Evolutionary conservation across 768 basidiomycete genomes (phyloP), one percentile per base, ranked within the genome.

Genomic region (Boletellus sp.): DNA sequence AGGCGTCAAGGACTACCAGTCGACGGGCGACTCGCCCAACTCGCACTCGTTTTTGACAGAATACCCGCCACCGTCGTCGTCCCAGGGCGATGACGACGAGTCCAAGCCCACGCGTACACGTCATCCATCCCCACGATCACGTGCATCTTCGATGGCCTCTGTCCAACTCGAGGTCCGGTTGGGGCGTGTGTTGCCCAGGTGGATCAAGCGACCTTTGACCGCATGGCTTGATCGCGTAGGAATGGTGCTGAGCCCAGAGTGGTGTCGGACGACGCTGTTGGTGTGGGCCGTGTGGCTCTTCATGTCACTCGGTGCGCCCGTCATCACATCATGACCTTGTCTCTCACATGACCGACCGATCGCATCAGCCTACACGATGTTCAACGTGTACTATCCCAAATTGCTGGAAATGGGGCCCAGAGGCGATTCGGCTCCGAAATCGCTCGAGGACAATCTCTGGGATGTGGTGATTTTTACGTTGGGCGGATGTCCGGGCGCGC

Each of bases 321-420:
- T 28, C 9, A 28, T 7, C 9, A 28, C 9, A 9, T 11, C 28
- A 28, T 28, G 1, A 28, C 28, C 9, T 10, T 28, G 28, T 28
- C 28, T 6, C 28, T 28, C 7, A 28, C 28, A 26, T 26, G 16
- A 11, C 26, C 31, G 28, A 42, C 5, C 31, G 1, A n/a, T 34
- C 22, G 24, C 19, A n/a, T 16, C 39, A 89, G 87, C 82, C 0
- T 92, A 84, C 60, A 93, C 90, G 2, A 92, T 95, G 84, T 94
- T 95, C 69, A 95, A 94, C 62, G 90, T 93, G 23, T 95, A 81
- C 62, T 76, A 94, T 17, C 93, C 93, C 0, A 94, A 90, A 61
- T 72, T 94, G 11, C 70, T 95, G 33, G 93, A 95, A 70, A 78
- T 78, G 23, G 52, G 53, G 2, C 51, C 61, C 3, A 51, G 47